Percentiles rank a stretch among this genome's conserved stretches.
Conservation (phyloP, 768 basidiomycete species). For the Wakefieldia striispora region DNA sequence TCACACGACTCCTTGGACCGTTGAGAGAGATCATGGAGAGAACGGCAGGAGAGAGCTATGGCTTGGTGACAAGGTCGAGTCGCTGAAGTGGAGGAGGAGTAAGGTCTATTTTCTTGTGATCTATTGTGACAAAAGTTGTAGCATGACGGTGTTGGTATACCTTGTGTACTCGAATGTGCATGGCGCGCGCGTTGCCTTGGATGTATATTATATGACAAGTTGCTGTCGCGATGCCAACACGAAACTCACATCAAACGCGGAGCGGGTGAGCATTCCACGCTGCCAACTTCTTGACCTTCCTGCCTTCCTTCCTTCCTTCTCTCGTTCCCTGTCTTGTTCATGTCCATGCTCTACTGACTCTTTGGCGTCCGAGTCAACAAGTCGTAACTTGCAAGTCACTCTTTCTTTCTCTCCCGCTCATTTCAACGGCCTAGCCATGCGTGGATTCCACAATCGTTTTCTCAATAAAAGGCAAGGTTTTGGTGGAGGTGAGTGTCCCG, state of each 20-base stretch:
- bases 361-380: not conserved
- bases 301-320: not conserved
- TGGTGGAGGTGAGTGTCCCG: slow-evolving; percentile 24
- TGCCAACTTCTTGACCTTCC: no score
- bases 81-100: slow-evolving; percentile 22
- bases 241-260: not conserved
- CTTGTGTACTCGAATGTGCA: slow-evolving; percentile 1
- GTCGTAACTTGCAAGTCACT: slow-evolving; percentile 14
- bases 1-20: slow-evolving; percentile 91
- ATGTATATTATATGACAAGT: not conserved
- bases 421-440: slow-evolving; percentile 22
- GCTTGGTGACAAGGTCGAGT: slow-evolving; percentile 32
- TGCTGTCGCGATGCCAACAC: slow-evolving; percentile 34
- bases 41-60: slow-evolving; percentile 76
- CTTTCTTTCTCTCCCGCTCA: slow-evolving; percentile 22
- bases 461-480: slow-evolving; percentile 28
- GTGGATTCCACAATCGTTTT: slow-evolving; percentile 16
- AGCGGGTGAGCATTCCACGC: slow-evolving; percentile 13
- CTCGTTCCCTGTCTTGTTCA: not conserved
- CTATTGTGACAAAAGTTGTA: slow-evolving; percentile 5
- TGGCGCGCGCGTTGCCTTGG: not conserved
- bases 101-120: not conserved
- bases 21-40: slow-evolving; percentile 92
- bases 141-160: not conserved
- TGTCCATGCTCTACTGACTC: slow-evolving; percentile 9